Percentiles rank a stretch among this genome's conserved stretches.
Conservation (phyloP, 2,329 filamentous ascomycete genomes). For the Colletotrichum sidae region DNA sequence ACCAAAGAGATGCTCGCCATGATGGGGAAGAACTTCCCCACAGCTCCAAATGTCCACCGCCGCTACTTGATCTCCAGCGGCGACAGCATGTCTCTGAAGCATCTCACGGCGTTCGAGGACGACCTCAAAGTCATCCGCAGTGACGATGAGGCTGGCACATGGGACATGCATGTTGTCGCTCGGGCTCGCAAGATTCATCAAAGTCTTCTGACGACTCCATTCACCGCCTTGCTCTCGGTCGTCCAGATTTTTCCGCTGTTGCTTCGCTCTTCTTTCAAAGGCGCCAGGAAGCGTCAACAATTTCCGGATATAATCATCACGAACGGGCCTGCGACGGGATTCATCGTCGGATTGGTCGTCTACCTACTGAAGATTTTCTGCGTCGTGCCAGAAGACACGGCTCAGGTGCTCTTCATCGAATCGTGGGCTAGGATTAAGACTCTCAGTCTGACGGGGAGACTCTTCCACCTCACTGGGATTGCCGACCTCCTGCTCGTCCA, state of each 20-base stretch:
- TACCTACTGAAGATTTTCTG: slow-evolving; percentile 60
- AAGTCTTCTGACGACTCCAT: slow-evolving; percentile 77
- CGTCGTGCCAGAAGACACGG: slow-evolving; percentile 61
- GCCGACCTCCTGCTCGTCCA: slow-evolving; percentile 87
- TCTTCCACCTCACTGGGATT: slow-evolving; percentile 73
- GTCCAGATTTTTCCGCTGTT: slow-evolving; percentile 70
- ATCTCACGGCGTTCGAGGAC: slow-evolving; percentile 69
- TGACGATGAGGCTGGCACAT: slow-evolving; percentile 56
- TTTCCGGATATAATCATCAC: slow-evolving; percentile 83
- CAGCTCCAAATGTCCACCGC: slow-evolving; percentile 68
- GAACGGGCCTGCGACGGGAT: slow-evolving; percentile 90
- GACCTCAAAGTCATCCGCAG: slow-evolving; percentile 44
- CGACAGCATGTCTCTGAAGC: slow-evolving; percentile 77
- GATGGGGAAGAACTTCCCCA: slow-evolving; percentile 70
- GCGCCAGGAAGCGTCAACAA: slow-evolving; percentile 40
- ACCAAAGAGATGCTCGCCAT: slow-evolving; percentile 95
- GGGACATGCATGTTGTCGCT: slow-evolving; percentile 75
- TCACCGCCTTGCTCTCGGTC: slow-evolving; percentile 76
- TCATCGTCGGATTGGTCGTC: slow-evolving; percentile 73
- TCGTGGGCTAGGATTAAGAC: slow-evolving; percentile 89
- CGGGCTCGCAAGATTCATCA: slow-evolving; percentile 88
- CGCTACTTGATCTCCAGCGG: slow-evolving; percentile 86
- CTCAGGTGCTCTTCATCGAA: slow-evolving; percentile 88
- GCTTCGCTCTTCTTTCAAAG: slow-evolving; percentile 45
- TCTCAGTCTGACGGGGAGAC: slow-evolving; percentile 85